These are phyloP conservation scores for Wakefieldia striispora DNA, from an alignment of 768 basidiomycete genomes.

Conservation along the genomic window DNA sequence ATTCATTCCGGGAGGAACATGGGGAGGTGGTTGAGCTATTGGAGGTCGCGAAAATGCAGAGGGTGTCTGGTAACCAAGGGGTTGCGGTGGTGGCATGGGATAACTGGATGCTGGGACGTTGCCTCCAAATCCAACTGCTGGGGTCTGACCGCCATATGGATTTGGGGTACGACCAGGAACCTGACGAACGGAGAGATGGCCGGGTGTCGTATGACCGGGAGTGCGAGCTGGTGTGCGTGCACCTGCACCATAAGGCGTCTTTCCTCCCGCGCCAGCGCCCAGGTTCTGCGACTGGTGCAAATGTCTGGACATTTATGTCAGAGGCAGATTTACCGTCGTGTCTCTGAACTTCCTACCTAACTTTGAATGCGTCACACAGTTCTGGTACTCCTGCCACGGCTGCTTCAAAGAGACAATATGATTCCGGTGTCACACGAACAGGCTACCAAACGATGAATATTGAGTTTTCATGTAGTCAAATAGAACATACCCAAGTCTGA, in stretches of 20 bases:
- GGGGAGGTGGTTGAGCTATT: slow-evolving; percentile 40
- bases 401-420: slow-evolving; percentile 88
- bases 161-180: slow-evolving; percentile 70
- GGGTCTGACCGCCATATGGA: slow-evolving; percentile 58
- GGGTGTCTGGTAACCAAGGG: slow-evolving; percentile 42
- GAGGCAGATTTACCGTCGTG: background rate
- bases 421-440: slow-evolving; percentile 82
- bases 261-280: slow-evolving; percentile 56
- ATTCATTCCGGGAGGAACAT: slow-evolving; percentile 60
- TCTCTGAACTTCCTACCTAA: slow-evolving; percentile 46
- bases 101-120: slow-evolving; percentile 28
- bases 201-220: slow-evolving; percentile 75
- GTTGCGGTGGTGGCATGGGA: slow-evolving; percentile 31
- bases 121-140: slow-evolving; percentile 30
- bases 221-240: slow-evolving; percentile 75
- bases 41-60: slow-evolving; percentile 39
- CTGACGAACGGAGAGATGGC: slow-evolving; percentile 74
- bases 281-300: slow-evolving; percentile 74
- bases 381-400: slow-evolving; percentile 90
- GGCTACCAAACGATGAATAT: slow-evolving; percentile 46
- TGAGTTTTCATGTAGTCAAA: background rate
- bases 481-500: slow-evolving; percentile 74
- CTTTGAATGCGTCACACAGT: slow-evolving; percentile 96
- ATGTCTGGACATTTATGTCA: slow-evolving; percentile 46
- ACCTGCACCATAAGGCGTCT: slow-evolving; percentile 77